A percentile compares a stretch with the other conserved stretches of the same genome.
These are phyloP conservation scores for Mycena maculata DNA, from an alignment of 768 basidiomycete genomes.

Conservation along the genomic window DNA sequence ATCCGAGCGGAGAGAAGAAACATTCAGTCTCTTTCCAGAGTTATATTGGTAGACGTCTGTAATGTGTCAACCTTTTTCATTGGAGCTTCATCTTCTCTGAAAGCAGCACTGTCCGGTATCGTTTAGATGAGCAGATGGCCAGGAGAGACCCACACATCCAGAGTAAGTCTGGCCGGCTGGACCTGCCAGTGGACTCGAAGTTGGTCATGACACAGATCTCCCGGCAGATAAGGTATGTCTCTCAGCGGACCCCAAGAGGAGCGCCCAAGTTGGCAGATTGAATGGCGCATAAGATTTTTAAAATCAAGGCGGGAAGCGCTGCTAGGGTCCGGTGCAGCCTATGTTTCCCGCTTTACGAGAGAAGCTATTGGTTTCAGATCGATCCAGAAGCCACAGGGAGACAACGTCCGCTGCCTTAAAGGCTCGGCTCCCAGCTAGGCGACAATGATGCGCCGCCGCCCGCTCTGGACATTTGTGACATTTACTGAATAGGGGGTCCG, in stretches of 20 bases:
- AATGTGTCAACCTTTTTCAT: too few relatives aligned
- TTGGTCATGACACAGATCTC: conserved; percentile 7
- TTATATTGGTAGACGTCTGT: too few relatives aligned
- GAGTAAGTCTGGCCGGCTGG: not conserved
- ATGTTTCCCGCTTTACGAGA: not conserved
- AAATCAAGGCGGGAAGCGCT: conserved; percentile 23
- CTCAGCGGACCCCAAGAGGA: not conserved
- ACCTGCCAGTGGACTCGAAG: too few relatives aligned
- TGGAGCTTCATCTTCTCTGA: too few relatives aligned
- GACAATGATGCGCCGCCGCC: not conserved
- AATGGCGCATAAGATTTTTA: conserved; percentile 7
- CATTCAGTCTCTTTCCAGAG: too few relatives aligned
- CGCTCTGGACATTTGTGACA: not conserved
- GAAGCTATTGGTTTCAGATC: not conserved
- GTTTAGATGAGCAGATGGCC: too few relatives aligned
- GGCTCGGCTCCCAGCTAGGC: too few relatives aligned
- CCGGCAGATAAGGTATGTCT: not conserved
- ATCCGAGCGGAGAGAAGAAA: too few relatives aligned
- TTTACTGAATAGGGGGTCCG: not conserved
- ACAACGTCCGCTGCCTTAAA: not conserved
- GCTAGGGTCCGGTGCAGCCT: not conserved
- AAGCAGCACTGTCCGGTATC: too few relatives aligned
- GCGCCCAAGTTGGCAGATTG: conserved; percentile 14
- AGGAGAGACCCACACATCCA: not conserved
- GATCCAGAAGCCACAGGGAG: not conserved